Evolutionary conservation across 768 basidiomycete genomes (phyloP).

Genomic region (Suillus placidus): DNA sequence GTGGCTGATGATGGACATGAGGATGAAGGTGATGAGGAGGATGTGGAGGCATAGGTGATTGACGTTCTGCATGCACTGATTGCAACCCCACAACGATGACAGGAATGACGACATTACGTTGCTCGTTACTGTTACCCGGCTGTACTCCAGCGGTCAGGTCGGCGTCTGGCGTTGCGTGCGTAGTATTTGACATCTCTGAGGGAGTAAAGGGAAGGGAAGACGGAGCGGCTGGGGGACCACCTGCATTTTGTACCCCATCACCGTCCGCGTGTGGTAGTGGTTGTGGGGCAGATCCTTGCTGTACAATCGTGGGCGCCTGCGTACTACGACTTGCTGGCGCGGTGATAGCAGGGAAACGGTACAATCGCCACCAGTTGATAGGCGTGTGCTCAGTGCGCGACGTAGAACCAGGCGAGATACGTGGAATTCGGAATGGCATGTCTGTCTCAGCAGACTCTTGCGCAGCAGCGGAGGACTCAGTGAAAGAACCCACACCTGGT

Average conservation of each 20-base stretch:
- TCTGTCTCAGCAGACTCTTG: conserved; percentile 14
- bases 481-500: conserved; percentile 1
- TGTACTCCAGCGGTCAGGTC: conserved; percentile 11
- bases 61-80: conserved; percentile 59
- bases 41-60: conserved; percentile 27
- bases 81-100: conserved; percentile 85
- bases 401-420: conserved; percentile 31
- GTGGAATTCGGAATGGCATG: conserved; percentile 35
- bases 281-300: conserved; percentile 14
- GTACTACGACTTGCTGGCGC: conserved; percentile 36
- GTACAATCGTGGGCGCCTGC: conserved; percentile 16
- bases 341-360: conserved; percentile 75
- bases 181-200: conserved; percentile 22
- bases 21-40: conserved; percentile 14
- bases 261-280: conserved; percentile 15
- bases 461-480: background rate
- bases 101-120: conserved; percentile 64
- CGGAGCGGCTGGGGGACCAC: conserved; percentile 14
- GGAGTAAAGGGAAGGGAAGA: conserved; percentile 15
- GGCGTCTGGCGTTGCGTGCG: conserved; percentile 9
- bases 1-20: conserved; percentile 14
- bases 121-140: conserved; percentile 20
- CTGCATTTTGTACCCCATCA: conserved; percentile 27
- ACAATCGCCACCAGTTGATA: conserved; percentile 83
- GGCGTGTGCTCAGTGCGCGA: conserved; percentile 41